These are phyloP conservation scores for Hypoxylon rubiginosum DNA, from an alignment of 2,329 filamentous ascomycete genomes.

Conservation along the genomic window DNA sequence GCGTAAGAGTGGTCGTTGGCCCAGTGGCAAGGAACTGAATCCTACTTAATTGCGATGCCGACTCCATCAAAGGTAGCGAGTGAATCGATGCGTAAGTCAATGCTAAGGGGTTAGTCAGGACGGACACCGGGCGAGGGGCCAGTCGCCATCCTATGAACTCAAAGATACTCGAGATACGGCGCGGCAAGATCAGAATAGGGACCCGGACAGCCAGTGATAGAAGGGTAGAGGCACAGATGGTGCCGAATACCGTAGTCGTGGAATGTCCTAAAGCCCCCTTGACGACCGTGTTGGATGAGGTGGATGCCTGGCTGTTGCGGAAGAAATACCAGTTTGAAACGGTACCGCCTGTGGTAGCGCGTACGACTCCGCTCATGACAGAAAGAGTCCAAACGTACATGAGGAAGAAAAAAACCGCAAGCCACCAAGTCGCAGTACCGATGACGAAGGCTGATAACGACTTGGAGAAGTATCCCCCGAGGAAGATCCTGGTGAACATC, in stretches of 20 bases:
- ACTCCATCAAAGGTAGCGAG: slow-evolving; percentile 82
- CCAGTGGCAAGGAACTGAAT: slow-evolving; percentile 84
- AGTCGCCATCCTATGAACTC: slow-evolving; percentile 82
- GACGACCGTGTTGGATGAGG: slow-evolving; percentile 85
- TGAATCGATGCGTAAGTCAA: slow-evolving; percentile 96
- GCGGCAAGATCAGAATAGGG: slow-evolving; percentile 85
- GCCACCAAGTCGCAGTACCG: slow-evolving; percentile 91
- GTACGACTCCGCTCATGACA: slow-evolving; percentile 88
- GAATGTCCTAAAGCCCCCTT: slow-evolving; percentile 86
- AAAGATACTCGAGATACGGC: slow-evolving; percentile 73
- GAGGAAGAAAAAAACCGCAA: slow-evolving; percentile 90
- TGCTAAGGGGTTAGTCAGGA: slow-evolving; percentile 90
- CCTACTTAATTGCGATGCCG: slow-evolving; percentile 83
- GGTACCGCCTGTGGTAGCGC: slow-evolving; percentile 91
- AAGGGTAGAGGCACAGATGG: slow-evolving; percentile 89
- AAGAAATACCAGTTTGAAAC: slow-evolving; percentile 99
- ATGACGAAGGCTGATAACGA: slow-evolving; percentile 78
- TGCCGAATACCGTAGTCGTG: slow-evolving; percentile 88
- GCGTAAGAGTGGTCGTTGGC: slow-evolving; percentile 79
- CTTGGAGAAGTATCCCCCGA: slow-evolving; percentile 86
- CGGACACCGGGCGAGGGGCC: slow-evolving; percentile 85
- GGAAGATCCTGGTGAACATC: slow-evolving; percentile 96
- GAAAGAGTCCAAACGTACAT: slow-evolving; percentile 97
- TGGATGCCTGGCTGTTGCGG: slow-evolving; percentile 82
- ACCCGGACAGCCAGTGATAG: slow-evolving; percentile 84